Conservation (phyloP, 305 asterid species). For the Rubia balearica region DNA sequence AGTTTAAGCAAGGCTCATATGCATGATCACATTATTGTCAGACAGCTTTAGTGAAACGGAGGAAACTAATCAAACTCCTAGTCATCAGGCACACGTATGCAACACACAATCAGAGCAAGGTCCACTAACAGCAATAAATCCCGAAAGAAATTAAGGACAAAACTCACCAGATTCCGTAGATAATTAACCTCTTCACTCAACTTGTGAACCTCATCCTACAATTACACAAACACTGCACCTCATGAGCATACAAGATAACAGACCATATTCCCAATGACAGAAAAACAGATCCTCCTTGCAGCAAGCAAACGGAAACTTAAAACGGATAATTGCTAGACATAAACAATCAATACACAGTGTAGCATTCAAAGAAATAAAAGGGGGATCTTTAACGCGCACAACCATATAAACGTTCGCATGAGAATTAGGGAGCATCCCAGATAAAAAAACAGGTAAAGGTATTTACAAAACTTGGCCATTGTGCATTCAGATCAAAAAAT, state of each 20-base stretch:
- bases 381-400: neutral
- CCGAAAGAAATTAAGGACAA: conserved; percentile 15
- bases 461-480: neutral
- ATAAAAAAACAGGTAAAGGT: neutral
- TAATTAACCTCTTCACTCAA: conserved; percentile 48
- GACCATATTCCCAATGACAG: neutral
- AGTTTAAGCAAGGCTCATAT: neutral
- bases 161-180: conserved; percentile 51
- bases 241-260: neutral
- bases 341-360: neutral
- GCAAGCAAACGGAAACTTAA: neutral
- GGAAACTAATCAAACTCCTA: neutral
- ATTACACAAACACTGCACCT: conserved; percentile 15
- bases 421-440: neutral
- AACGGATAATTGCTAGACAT: neutral
- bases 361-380: neutral
- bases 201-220: conserved; percentile 78
- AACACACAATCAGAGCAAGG: neutral
- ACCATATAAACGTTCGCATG: neutral
- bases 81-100: neutral
- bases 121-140: neutral
- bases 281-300: neutral
- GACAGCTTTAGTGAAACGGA: neutral
- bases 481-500: neutral
- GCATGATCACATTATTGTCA: neutral